phyloP scores from a whole-genome alignment of 1,284 basidiomycete genomes.

The Irpex rosettiformis region DNA sequence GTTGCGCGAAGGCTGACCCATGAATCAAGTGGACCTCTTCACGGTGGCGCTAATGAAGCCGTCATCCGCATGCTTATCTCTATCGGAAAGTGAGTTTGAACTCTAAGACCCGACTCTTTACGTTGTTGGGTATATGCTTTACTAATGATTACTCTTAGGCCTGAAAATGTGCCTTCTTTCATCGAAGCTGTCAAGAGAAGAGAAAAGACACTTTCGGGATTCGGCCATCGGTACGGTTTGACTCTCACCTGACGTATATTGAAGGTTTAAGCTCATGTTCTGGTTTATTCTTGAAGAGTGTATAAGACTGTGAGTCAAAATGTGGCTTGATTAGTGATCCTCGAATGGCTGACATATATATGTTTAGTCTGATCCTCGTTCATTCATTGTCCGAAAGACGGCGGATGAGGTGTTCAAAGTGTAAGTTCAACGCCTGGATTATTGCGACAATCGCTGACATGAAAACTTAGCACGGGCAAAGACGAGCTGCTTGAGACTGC shows the following conservation, averaged over 20 bases:
- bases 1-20: no score
- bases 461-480: not conserved
- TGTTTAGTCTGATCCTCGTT: slow-evolving; percentile 76
- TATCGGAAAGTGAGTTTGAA: slow-evolving; percentile 66
- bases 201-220: slow-evolving; percentile 83
- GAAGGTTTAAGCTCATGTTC: not conserved
- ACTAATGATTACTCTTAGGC: slow-evolving; percentile 40
- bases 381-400: slow-evolving; percentile 83
- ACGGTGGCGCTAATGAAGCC: slow-evolving; percentile 85
- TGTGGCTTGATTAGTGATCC: not conserved
- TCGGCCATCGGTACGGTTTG: slow-evolving; percentile 68
- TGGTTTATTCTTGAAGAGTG: slow-evolving; percentile 38
- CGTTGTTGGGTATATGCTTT: not conserved
- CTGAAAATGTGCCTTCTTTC: slow-evolving; percentile 81
- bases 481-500: slow-evolving; percentile 77
- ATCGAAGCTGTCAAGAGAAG: slow-evolving; percentile 81
- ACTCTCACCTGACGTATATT: not conserved
- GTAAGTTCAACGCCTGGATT: slow-evolving; percentile 33
- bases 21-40: slow-evolving; percentile 67
- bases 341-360: not conserved
- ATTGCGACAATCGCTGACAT: not conserved
- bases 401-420: slow-evolving; percentile 86
- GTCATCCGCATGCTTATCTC: slow-evolving; percentile 88
- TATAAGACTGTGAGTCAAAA: slow-evolving; percentile 69
- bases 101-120: not conserved